Evolutionary conservation across 345 rosid species (phyloP), one percentile per base, ranked within the genome.

Genomic region (Linum usitatissimum): DNA sequence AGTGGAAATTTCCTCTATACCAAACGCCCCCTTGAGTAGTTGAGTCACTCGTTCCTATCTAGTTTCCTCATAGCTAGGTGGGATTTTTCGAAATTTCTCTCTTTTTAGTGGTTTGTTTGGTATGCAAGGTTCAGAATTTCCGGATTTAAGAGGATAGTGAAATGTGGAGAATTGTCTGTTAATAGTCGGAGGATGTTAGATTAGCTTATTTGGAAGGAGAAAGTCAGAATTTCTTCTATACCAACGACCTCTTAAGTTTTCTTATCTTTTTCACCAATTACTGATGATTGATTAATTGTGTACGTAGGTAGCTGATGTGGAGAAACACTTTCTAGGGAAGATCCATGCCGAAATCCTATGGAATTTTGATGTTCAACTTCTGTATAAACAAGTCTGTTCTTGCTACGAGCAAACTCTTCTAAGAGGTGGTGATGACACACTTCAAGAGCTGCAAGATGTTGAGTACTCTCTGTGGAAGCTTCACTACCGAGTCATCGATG

Each of bases 381-480:
- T 80, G 70, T 92, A 87, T 79, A 55, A n/a, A 7, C 83, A 75
- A 77, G 71, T 87, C 39, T 82, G 91, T 73, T 76, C 56, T n/a
- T 69, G 79, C 57, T 89, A 85, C 18, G 95, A 87, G 75, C 77
- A 73, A 57, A 69, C 83, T 72, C 60, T 89, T 68, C 71, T 78
- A 63, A n/a, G n/a, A n/a, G n/a, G n/a, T n/a, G 69, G 64, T 68
- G 81, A 83, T 75, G 76, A 65, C 12, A 68, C 81, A 54, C 75
- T 72, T n/a, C 73, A 59, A 38, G 85, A 80, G 63, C 84, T 89
- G 78, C 95, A 89, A 71, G 93, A 92, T 66, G 76, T 81, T 19
- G 96, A 92, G 76, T 92, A 79, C 71, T 87, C 82, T 51, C 66
- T 92, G 57, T 92, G 97, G 98, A 92, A 86, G 81, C 83, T 89